Evolutionary conservation across 768 basidiomycete species (phyloP), one percentile per base, ranked within the genome.

Genomic region (Trametes punicea): DNA sequence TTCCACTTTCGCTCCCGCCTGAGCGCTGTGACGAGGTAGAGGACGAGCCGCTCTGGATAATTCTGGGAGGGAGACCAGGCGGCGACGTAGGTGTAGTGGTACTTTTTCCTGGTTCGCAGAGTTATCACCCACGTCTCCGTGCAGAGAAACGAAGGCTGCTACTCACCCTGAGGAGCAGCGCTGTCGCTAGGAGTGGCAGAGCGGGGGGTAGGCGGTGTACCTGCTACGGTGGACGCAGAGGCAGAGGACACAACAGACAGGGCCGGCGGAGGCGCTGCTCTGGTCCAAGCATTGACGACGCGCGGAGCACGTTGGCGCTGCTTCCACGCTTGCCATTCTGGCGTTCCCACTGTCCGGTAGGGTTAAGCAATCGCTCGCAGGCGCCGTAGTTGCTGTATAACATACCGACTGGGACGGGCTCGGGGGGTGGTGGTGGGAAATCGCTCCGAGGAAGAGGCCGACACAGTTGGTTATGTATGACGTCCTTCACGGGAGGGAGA

Each of bases 371-470:
- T n/a, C n/a, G n/a, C n/a, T n/a, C n/a, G n/a, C n/a, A n/a, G n/a
- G n/a, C n/a, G n/a, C n/a, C n/a, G n/a, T n/a, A n/a, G n/a, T n/a
- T n/a, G n/a, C n/a, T n/a, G n/a, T n/a, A n/a, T n/a, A n/a, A n/a
- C n/a, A n/a, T n/a, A 75, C 77, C 71, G 38, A 70, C 67, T 23
- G 66, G 70, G 0, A 67, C 64, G 31, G 67, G 71, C 3, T 42
- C 38, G 15, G 69, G 59, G 4, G 68, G 65, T 1, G 67, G 70
- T 2, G 63, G 62, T 0, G 65, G 57, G 25, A 70, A 71, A 16
- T 65, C 41, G 0, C 55, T 53, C 6, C 69, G 64, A 1, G 78
- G 79, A n/a, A 80, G 70, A 0, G 75, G 76, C 9, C 78, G 72
- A 39, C 79, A 80, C 46, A 79, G 55, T 2, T 69, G 63, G 6